phyloP scores from a whole-genome alignment of 148 eudicot genomes.

The Vaccinium macrocarpon region DNA sequence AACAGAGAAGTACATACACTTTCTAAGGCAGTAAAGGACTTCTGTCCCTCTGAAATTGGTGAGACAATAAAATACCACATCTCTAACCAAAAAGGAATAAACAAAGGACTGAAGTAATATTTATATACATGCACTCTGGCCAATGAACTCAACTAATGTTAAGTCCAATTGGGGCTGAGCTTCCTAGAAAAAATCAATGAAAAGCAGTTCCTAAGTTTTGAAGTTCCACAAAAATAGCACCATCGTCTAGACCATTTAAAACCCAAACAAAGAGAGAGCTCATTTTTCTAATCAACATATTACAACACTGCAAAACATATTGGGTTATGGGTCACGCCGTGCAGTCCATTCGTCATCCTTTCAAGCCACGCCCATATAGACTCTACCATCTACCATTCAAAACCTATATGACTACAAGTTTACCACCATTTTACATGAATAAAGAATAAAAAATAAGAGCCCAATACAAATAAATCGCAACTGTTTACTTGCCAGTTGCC shows the following conservation, averaged over 20 bases:
- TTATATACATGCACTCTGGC: neutral
- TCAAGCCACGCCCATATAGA: neutral
- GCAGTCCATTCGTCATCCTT: neutral
- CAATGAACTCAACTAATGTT: neutral
- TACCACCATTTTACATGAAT: neutral
- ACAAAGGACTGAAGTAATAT: neutral
- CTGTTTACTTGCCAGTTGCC: neutral
- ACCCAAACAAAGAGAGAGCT: neutral
- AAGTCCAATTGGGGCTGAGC: neutral
- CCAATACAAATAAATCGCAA: neutral
- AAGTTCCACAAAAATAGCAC: neutral
- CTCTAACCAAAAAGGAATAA: neutral
- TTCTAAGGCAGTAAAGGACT: neutral
- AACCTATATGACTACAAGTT: neutral
- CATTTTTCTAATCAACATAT: neutral
- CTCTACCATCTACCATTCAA: neutral
- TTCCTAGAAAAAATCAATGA: neutral
- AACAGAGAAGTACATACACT: neutral
- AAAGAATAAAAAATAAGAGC: neutral
- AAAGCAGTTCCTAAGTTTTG: neutral
- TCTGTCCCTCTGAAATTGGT: neutral
- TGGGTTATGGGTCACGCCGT: neutral
- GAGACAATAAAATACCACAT: neutral
- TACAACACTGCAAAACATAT: neutral
- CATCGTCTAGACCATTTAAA: constrained; percentile 8